A percentile compares a stretch with the other conserved stretches of the same genome.
Conservation (phyloP, 2,329 filamentous ascomycete genomes). For the Cladosporium velox region DNA sequence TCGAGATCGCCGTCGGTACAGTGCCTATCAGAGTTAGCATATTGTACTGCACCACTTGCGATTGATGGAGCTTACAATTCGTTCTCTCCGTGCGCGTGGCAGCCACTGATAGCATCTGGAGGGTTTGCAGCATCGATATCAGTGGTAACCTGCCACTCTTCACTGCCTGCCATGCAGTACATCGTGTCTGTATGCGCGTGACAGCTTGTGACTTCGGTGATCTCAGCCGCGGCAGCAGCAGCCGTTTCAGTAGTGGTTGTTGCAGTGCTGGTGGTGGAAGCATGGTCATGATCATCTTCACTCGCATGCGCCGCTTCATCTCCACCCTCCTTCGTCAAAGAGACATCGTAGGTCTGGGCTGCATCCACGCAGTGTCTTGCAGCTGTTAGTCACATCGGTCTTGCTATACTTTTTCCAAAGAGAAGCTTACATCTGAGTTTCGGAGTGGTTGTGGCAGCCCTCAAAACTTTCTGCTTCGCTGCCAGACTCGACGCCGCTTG, state of each 20-base stretch:
- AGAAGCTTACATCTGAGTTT: slow-evolving; percentile 5
- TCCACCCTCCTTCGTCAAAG: not conserved
- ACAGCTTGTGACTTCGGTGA: slow-evolving; percentile 28
- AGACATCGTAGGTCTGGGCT: slow-evolving; percentile 14
- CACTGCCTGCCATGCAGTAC: slow-evolving; percentile 46
- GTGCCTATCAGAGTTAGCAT: slow-evolving; percentile 36
- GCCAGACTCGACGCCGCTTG: not conserved
- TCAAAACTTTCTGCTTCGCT: not conserved
- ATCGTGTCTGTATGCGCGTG: slow-evolving; percentile 25
- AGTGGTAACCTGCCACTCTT: slow-evolving; percentile 24
- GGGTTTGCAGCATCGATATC: slow-evolving; percentile 55
- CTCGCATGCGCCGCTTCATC: not conserved
- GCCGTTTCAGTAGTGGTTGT: not conserved
- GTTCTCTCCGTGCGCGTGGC: slow-evolving; percentile 62
- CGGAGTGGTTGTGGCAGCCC: slow-evolving; percentile 12
- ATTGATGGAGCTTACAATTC: slow-evolving; percentile 48
- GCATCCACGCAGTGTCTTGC: slow-evolving; percentile 14
- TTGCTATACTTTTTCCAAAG: not conserved
- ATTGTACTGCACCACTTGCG: not conserved
- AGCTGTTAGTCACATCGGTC: not conserved
- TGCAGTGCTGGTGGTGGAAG: not conserved
- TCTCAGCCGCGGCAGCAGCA: slow-evolving; percentile 10
- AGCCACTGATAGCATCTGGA: slow-evolving; percentile 65
- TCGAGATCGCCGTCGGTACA: slow-evolving; percentile 19
- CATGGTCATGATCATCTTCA: not conserved